Evolutionary conservation across 2,329 filamentous ascomycete species (phyloP), one percentile per base, ranked within the genome.

Genomic region (Aspergillus sclerotialis): DNA sequence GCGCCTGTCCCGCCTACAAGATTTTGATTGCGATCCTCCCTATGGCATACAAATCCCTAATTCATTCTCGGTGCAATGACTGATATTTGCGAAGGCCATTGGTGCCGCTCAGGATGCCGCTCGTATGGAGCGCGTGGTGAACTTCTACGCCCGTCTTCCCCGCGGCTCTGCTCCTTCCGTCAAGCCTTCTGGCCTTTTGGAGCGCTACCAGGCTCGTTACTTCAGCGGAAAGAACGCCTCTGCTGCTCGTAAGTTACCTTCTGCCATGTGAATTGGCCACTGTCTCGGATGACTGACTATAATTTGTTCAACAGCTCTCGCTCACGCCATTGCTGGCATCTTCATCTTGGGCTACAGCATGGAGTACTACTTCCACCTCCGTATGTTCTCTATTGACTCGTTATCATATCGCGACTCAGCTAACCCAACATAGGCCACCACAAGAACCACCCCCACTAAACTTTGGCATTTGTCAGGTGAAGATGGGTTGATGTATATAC

Each of bases 311-410:
- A 54, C 55, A 98, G 92, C 92, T 47, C 78, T 98, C 60, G 74
- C 94, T 55, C 92, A 98, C 68, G 75, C 80, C 55, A 82, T 98
- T 55, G 80, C 76, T 52, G 73, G 78, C 61, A 70, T 98, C 44
- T 70, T 94, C 48, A 68, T 78, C 49, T 63, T 96, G 52, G 90
- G 92, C 58, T 98, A 98, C 69, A 84, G 84, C 55, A 87, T 96
- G 73, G 89, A 94, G 74, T 98, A 98, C 82, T 96, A 98, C 79
- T 96, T 94, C 85, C 93, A 98, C 72, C 78, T 98, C 60, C 87
- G 92, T 98, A 81, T 69, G 86, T 80, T 18, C 28, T 37, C 26
- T 26, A n/a, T n/a, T n/a, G n/a, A 25, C 17, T n/a, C 25, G 27
- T 4, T 12, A 18, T 30, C 30, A 12, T 18, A 10, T 25, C 27